Base-by-base conservation (phyloP, 2,329 filamentous ascomycete species). In the Pyricularia pennisetigena region DNA sequence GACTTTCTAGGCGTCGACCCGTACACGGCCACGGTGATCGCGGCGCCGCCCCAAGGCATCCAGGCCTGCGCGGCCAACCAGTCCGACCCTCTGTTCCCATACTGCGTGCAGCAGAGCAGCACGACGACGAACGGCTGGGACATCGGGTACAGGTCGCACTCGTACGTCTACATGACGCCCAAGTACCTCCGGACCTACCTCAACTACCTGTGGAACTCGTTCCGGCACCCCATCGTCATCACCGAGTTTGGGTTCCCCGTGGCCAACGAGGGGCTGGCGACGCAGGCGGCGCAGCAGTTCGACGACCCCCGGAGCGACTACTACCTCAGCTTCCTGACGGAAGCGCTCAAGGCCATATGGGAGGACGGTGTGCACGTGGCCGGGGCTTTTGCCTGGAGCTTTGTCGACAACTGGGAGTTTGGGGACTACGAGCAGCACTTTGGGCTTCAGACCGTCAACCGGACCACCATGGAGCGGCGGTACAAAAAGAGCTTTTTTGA, bases 131-230 rank as follows among this genome's bases (percentile, higher is more conserved):
- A 81, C 32, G 85, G 85, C 2, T 88, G 86, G 86, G 78, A 84
- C 71, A 84, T 88, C 65, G 86, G 86, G 24, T 86, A 87, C 70
- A 78, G 80, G 14, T 86, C 83, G 2, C 77, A 85, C 41, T 79
- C 79, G 2, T 86, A 87, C 72, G 81, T 85, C n/a, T 87, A 88
- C 75, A 82, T 84, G 41, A 84, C 86, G 0, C 86, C 86, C 0
- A 80, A 79, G 2, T 88, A 86, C 71, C 79, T 89, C n/a, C 80
- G 84, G 67, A 79, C 78, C 67, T 83, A 85, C 70, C 78, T 87
- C 4, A 82, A 79, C 71, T 88, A 88, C 72, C 76, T 89, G 2
- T 86, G 82, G 79, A 87, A 87, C 74, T 87, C 83, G 0, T 89
- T 83, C 78, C 80, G 76, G 35, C 73, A 75, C 0, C 82, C 83